Conservation (phyloP, 345 rosid species). For the sweet orange (Citrus sinensis) region DNA sequence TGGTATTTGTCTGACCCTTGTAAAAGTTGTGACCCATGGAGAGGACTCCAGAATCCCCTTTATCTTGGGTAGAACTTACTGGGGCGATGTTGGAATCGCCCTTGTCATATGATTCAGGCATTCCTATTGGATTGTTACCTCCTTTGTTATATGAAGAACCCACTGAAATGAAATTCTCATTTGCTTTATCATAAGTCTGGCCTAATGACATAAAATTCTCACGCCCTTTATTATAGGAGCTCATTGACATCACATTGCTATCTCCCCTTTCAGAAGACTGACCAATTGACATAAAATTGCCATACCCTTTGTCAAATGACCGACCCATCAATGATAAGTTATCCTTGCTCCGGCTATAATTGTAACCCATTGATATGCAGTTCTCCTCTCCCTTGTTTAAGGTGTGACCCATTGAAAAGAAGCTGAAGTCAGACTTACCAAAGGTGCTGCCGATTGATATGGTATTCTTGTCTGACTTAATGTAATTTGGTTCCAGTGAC, state of each 20-base stretch:
- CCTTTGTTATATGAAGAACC: conserved; percentile 29
- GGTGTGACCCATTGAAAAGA: conserved; percentile 27
- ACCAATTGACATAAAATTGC: conserved; percentile 34
- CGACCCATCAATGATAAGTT: conserved; percentile 33
- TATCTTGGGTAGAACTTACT: conserved; percentile 26
- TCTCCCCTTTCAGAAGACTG: conserved; percentile 39
- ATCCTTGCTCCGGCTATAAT: conserved; percentile 29
- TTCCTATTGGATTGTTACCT: conserved; percentile 28
- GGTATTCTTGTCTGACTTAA: conserved; percentile 17
- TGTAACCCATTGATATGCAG: conserved; percentile 34
- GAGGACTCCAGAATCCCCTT: conserved; percentile 33
- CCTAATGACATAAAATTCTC: conserved; percentile 34
- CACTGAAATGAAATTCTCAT: conserved; percentile 36
- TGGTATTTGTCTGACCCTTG: conserved; percentile 32
- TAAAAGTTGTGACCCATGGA: conserved; percentile 39
- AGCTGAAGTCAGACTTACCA: conserved; percentile 23
- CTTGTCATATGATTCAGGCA: conserved; percentile 27
- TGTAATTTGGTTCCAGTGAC: conserved; percentile 24
- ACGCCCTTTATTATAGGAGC: conserved; percentile 29
- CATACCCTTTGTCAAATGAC: conserved; percentile 33
- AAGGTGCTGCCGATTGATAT: conserved; percentile 24
- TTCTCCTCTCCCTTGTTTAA: conserved; percentile 29
- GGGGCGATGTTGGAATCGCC: conserved; percentile 18
- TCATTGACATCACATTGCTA: conserved; percentile 29
- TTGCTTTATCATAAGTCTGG: conserved; percentile 25